Evolutionary conservation across 352 stramenopile genomes (phyloP).

Genomic region (Pythium apleroticum): DNA sequence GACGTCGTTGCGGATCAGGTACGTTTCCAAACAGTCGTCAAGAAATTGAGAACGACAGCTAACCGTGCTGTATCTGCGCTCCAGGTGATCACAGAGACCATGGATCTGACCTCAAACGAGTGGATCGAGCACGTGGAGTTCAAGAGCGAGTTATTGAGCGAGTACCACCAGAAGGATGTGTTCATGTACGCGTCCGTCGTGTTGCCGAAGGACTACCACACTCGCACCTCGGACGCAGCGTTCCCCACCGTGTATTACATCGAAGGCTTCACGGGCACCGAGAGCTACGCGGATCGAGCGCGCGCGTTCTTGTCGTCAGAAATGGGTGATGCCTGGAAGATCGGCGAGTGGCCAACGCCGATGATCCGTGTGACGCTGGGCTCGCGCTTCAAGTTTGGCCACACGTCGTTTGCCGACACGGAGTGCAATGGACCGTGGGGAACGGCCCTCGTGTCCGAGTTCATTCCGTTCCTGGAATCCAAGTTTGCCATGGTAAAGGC

Average conservation of each 20-base stretch:
- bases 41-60: no score
- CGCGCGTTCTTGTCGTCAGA: conserved; percentile 61
- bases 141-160: conserved; percentile 67
- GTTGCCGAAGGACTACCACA: conserved; percentile 58
- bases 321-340: conserved; percentile 59
- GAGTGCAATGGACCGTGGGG: conserved; percentile 68
- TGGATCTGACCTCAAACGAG: conserved; percentile 50
- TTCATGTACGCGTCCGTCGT: conserved; percentile 68
- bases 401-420: conserved; percentile 75
- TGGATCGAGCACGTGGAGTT: conserved; percentile 68
- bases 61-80: no score
- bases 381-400: conserved; percentile 72
- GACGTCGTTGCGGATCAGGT: conserved; percentile 57
- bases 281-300: conserved; percentile 61
- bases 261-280: conserved; percentile 71
- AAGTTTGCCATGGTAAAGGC: conserved; percentile 40
- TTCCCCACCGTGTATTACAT: conserved; percentile 79
- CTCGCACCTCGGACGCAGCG: conserved; percentile 6
- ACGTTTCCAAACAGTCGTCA: no score
- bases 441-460: conserved; percentile 62
- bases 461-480: conserved; percentile 66
- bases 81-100: conserved; percentile 23
- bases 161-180: conserved; percentile 66
- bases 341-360: conserved; percentile 47
- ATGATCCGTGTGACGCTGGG: conserved; percentile 77